Evolutionary conservation across 306 rosid species (phyloP), one percentile per base, ranked within the genome.

Genomic region (Ziziphus jujuba): DNA sequence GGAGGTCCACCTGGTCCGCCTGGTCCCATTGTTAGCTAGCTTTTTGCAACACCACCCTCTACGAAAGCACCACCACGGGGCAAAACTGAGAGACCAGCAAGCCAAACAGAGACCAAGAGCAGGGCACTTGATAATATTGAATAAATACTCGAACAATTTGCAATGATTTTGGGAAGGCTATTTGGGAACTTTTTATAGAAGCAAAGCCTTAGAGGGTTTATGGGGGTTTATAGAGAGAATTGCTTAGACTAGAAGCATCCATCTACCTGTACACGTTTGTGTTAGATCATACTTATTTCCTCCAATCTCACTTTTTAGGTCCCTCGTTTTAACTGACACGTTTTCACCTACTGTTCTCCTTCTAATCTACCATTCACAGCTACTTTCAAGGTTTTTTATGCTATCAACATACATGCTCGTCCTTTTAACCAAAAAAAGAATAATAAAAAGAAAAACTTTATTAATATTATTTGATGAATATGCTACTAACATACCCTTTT

Each of bases 291-390:
- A 13, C 24, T 43, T 63, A 20, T 76, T 12, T 10, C 36, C 40
- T 15, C 43, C 34, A 7, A 40, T 38, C 33, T 22, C 2, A 16
- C 25, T 50, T 11, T 22, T 33, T 10, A 9, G 17, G 10, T 6
- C 33, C 33, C 33, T 28, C 14, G 38, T n/a, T 43, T 11, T 12
- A 15, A 22, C 69, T 20, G 31, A 31, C 35, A 21, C 24, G 13
- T 33, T 8, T 43, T n/a, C 74, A 79, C n/a, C n/a, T n/a, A n/a
- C n/a, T n/a, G n/a, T n/a, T n/a, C n/a, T n/a, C n/a, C n/a, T n/a
- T n/a, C n/a, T n/a, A n/a, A n/a, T n/a, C n/a, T n/a, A 72, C 79
- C 76, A 66, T 59, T 87, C 85, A 40, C 7, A 40, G 45, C 45
- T 40, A 40, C 14, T 40, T 9, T 8, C n/a, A n/a, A 9, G 2